Conservation (phyloP, 164 flowering plant genomes). For the Santalum album region DNA sequence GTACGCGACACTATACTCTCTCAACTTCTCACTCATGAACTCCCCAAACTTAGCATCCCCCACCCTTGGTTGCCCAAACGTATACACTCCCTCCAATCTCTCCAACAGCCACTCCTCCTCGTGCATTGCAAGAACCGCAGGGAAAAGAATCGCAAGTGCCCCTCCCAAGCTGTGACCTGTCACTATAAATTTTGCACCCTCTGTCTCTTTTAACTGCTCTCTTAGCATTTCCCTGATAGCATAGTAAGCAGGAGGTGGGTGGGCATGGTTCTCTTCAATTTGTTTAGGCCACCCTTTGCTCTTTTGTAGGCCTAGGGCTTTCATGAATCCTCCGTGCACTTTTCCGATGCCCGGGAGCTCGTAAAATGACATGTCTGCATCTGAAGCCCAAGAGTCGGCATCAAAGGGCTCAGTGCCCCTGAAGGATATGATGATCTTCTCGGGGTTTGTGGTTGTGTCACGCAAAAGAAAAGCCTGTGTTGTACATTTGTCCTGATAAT, state of each 20-base stretch:
- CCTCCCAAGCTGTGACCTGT: conserved; percentile 5
- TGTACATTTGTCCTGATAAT: neutral
- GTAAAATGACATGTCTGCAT: neutral
- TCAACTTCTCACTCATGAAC: neutral
- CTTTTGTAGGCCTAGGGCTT: neutral
- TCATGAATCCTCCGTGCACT: neutral
- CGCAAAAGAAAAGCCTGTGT: neutral
- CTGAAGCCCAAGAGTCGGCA: neutral
- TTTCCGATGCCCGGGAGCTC: neutral
- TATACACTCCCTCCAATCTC: neutral
- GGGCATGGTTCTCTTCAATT: neutral
- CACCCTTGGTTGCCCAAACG: conserved; percentile 3
- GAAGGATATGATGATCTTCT: neutral
- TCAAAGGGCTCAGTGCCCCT: neutral
- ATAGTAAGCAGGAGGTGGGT: neutral
- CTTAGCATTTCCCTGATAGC: neutral
- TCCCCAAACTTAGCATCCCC: neutral
- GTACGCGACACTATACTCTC: neutral
- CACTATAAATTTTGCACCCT: neutral
- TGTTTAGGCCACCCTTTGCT: neutral
- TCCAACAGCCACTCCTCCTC: conserved; percentile 1
- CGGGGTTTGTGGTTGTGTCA: neutral
- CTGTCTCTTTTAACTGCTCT: neutral
- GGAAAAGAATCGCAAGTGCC: neutral
- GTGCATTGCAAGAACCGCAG: neutral